These are phyloP conservation scores for Rhinocladiella similis DNA, from an alignment of 2,329 filamentous ascomycete species.

Conservation along the genomic window DNA sequence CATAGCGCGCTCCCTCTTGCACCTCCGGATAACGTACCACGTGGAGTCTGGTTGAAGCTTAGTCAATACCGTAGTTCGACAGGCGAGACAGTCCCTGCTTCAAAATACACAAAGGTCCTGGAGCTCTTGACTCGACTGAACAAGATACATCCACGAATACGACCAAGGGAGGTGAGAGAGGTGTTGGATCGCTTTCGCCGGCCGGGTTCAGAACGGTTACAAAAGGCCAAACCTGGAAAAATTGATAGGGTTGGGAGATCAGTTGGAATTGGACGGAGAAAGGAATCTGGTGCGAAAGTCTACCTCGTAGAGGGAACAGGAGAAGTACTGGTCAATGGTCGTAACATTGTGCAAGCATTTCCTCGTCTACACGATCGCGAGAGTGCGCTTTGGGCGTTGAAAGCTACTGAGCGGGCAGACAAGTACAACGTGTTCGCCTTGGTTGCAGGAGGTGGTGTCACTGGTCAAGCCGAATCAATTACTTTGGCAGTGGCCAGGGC, in stretches of 20 bases:
- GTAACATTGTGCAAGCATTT: conserved; percentile 78
- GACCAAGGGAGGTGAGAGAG: conserved; percentile 67
- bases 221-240: conserved; percentile 60
- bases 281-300: conserved; percentile 80
- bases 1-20: conserved; percentile 73
- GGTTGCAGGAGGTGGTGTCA: conserved; percentile 83
- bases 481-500: conserved; percentile 88
- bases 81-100: conserved; percentile 71
- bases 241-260: conserved; percentile 79
- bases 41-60: conserved; percentile 77
- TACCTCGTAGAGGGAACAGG: conserved; percentile 92
- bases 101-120: conserved; percentile 77
- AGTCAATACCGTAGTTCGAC: conserved; percentile 70
- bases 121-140: conserved; percentile 77
- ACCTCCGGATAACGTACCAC: conserved; percentile 64
- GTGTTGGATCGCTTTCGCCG: conserved; percentile 72
- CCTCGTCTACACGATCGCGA: conserved; percentile 89
- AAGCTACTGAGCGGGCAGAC: conserved; percentile 77
- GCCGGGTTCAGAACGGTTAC: conserved; percentile 69
- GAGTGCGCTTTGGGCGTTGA: conserved; percentile 88
- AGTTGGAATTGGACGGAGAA: conserved; percentile 79
- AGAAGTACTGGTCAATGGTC: conserved; percentile 86
- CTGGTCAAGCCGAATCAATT: conserved; percentile 92
- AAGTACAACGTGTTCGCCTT: conserved; percentile 96
- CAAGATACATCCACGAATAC: conserved; percentile 75